phyloP scores from a whole-genome alignment of 2,329 filamentous ascomycete genomes.

The Trichoderma endophyticum region DNA sequence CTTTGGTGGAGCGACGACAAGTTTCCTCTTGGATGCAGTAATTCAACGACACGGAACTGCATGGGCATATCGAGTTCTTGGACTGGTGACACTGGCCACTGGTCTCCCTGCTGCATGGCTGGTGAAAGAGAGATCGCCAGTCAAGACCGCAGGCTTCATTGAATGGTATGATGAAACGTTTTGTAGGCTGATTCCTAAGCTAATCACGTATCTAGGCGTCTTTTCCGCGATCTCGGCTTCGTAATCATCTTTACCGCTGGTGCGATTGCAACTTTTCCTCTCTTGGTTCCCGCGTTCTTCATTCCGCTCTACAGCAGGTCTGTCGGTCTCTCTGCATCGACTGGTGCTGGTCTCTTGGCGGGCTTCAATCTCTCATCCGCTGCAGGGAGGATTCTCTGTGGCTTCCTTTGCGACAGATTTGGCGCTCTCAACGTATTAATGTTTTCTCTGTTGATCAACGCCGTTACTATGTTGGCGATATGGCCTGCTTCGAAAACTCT shows the following conservation, averaged over 20 bases:
- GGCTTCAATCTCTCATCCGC: slow-evolving; percentile 59
- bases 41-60: slow-evolving; percentile 38
- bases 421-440: slow-evolving; percentile 54
- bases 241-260: slow-evolving; percentile 49
- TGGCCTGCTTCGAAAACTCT: slow-evolving; percentile 56
- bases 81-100: slow-evolving; percentile 47
- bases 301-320: slow-evolving; percentile 52
- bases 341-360: slow-evolving; percentile 54
- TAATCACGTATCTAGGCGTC: slow-evolving; percentile 28
- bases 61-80: slow-evolving; percentile 51
- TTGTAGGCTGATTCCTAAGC: neutral
- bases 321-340: slow-evolving; percentile 46
- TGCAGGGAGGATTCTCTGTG: slow-evolving; percentile 50
- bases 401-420: slow-evolving; percentile 48
- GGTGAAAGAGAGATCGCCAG: slow-evolving; percentile 43
- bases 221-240: slow-evolving; percentile 51
- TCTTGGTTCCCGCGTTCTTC: slow-evolving; percentile 59
- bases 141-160: slow-evolving; percentile 41
- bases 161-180: neutral
- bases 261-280: slow-evolving; percentile 53
- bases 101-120: slow-evolving; percentile 52
- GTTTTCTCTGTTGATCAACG: slow-evolving; percentile 46
- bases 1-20: slow-evolving; percentile 47
- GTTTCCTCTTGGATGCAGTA: slow-evolving; percentile 43
- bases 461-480: slow-evolving; percentile 54